These are phyloP conservation scores for Austroboletus olivaceoglutinosus DNA, from an alignment of 1,284 basidiomycete species.

Conservation along the genomic window DNA sequence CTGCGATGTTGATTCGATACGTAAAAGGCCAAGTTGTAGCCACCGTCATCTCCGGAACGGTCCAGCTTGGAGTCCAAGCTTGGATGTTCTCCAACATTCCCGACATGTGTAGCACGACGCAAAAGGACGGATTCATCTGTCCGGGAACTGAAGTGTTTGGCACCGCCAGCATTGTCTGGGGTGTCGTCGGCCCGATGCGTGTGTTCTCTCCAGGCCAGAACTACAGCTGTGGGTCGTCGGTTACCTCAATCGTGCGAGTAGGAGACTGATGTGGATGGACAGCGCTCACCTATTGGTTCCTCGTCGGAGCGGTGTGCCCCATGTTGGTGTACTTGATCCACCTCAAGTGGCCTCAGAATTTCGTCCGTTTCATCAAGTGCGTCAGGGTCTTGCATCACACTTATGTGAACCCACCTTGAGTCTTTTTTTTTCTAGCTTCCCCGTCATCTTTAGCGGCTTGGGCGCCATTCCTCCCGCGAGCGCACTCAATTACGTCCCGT, in stretches of 20 bases:
- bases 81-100: constrained; percentile 39
- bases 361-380: constrained; percentile 47
- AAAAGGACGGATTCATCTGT: constrained; percentile 39
- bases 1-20: background rate
- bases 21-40: constrained; percentile 44
- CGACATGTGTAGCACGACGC: constrained; percentile 25
- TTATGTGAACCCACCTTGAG: background rate
- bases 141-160: constrained; percentile 39
- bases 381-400: background rate
- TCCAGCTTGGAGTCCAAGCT: constrained; percentile 43
- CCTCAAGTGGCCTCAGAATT: constrained; percentile 42
- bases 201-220: constrained; percentile 28
- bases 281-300: constrained; percentile 53
- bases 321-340: constrained; percentile 39
- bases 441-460: constrained; percentile 53
- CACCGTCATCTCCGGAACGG: constrained; percentile 41
- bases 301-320: constrained; percentile 52
- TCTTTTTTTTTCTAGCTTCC: constrained; percentile 33
- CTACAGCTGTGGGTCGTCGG: constrained; percentile 21
- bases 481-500: constrained; percentile 47
- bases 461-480: constrained; percentile 51
- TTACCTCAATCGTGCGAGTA: too few relatives aligned
- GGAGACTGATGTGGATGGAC: constrained; percentile 1
- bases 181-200: constrained; percentile 40
- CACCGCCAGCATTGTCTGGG: constrained; percentile 44